These are phyloP conservation scores for Cucurbita maxima DNA, from an alignment of 306 rosid genomes.

Conservation along the genomic window DNA sequence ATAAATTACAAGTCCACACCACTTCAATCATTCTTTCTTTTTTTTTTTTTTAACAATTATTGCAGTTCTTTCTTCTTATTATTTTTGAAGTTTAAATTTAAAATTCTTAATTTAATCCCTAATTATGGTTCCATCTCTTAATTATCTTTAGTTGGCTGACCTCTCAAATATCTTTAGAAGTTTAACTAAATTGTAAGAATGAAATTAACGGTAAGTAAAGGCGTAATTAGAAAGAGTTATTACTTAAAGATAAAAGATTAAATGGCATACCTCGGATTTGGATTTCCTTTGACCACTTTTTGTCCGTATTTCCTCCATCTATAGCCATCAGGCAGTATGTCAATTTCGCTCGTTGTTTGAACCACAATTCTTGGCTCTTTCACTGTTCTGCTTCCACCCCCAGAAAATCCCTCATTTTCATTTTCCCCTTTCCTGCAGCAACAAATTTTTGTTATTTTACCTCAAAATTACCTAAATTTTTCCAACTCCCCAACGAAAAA, in stretches of 20 bases:
- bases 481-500: too few species aligned
- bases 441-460: not conserved
- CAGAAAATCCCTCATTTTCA: slow-evolving; percentile 34
- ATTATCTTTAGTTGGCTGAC: not conserved
- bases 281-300: slow-evolving; percentile 95
- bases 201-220: too few species aligned
- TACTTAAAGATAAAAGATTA: too few species aligned
- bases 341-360: slow-evolving; percentile 90
- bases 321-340: slow-evolving; percentile 87
- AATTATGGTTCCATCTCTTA: not conserved
- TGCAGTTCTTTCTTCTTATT: not conserved
- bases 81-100: not conserved
- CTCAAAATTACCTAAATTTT: not conserved
- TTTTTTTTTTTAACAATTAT: not conserved
- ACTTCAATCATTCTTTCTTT: too few species aligned
- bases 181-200: too few species aligned
- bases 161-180: not conserved
- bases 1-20: not conserved
- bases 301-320: slow-evolving; percentile 99
- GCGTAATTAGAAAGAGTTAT: too few species aligned
- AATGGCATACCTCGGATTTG: slow-evolving; percentile 66
- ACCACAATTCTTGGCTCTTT: slow-evolving; percentile 96
- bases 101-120: not conserved
- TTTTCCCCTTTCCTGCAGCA: slow-evolving; percentile 63
- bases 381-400: slow-evolving; percentile 53